Base-by-base conservation (phyloP, 768 basidiomycete genomes). In the Lactarius quietus region DNA sequence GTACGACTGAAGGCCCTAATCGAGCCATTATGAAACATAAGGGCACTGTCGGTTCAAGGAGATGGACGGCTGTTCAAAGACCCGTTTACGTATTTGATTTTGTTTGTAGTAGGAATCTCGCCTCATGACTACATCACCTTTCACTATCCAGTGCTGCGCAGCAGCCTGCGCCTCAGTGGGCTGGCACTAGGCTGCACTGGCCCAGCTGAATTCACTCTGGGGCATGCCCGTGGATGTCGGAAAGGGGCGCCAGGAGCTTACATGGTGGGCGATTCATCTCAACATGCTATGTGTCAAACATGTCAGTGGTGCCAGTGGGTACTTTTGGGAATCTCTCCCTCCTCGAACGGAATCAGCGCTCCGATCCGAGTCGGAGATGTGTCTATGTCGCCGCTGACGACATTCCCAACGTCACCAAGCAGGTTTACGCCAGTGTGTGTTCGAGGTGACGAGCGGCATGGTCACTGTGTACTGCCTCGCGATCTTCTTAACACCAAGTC, bases 51-150 rank as follows among this genome's bases (percentile, higher is more conserved):
- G 14, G 29, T 56, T 36, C 8, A 56, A 10, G 54, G 20, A 33
- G 54, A n/a, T 18, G 33, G n/a, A 14, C 18, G 55, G 48, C 12
- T 12, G 38, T 20, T 14, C 43, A n/a, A 58, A 43, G 18, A 10
- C 51, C 51, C 35, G 12, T 18, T 6, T 20, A 51, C 43, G 28
- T 64, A 56, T 64, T 64, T 60, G 63, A 64, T 26, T 28, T 18
- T 64, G 14, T 64, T 64, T 64, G 63, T 64, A 59, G 63, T 57
- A 64, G 52, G 63, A 64, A 64, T 53, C 55, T 55, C 20, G 43
- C 43, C 43, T 45, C 43, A n/a, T 10, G 9, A 23, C 10, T 6
- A n/a, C 9, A 45, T 45, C 12, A 45, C 43, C 7, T 45, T 45
- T n/a, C n/a, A 10, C n/a, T n/a, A 23, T 45, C 43, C 43, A 10